phyloP scores from a whole-genome alignment of 2,329 filamentous ascomycete genomes.

The Tolypocladium capitatum region DNA sequence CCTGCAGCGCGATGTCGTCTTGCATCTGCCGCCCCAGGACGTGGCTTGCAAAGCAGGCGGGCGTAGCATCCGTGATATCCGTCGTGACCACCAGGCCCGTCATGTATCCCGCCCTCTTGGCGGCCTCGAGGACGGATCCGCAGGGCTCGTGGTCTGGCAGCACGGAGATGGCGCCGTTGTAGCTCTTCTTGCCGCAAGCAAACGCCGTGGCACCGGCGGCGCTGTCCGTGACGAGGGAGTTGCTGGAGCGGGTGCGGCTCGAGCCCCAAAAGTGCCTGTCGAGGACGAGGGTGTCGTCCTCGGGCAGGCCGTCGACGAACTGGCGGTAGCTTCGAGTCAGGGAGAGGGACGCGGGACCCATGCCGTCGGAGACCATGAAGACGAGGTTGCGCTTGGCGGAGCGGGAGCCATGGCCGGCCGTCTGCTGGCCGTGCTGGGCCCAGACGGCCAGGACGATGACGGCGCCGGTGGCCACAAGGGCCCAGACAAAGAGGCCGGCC shows the following conservation, averaged over 20 bases:
- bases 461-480: constrained; percentile 62
- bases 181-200: constrained; percentile 83
- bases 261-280: constrained; percentile 86
- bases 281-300: constrained; percentile 61
- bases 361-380: constrained; percentile 98
- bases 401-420: constrained; percentile 22
- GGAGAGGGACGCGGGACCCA: constrained; percentile 85
- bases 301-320: constrained; percentile 57
- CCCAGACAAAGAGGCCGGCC: constrained; percentile 68
- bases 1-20: constrained; percentile 83
- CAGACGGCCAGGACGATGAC: constrained; percentile 71
- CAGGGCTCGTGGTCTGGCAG: constrained; percentile 76
- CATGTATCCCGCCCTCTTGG: constrained; percentile 79
- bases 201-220: constrained; percentile 97
- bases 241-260: constrained; percentile 73
- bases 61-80: constrained; percentile 87
- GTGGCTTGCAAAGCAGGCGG: constrained; percentile 87
- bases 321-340: constrained; percentile 82
- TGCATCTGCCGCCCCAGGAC: constrained; percentile 69
- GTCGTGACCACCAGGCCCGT: constrained; percentile 94
- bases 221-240: constrained; percentile 81
- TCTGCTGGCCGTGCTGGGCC: constrained; percentile 56
- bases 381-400: constrained; percentile 77
- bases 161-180: constrained; percentile 91
- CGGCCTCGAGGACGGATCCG: constrained; percentile 85